A percentile compares a stretch with the other conserved stretches of the same genome.
Evolutionary conservation across 305 asterid genomes (phyloP).

Genomic region (Rubia occidens): DNA sequence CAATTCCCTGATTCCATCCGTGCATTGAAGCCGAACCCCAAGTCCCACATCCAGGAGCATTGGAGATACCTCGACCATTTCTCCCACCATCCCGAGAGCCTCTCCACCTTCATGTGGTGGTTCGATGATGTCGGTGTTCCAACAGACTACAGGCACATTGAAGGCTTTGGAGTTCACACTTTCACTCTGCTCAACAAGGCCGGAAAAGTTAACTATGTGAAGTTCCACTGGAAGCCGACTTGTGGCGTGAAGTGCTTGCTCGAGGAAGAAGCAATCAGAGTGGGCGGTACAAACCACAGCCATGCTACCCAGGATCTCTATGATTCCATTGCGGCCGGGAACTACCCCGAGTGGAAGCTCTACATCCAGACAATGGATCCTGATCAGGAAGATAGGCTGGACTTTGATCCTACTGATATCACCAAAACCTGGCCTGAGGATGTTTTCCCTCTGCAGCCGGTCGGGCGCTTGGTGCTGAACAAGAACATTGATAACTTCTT

Average conservation of each 20-base stretch:
- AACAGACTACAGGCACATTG: constrained; percentile 93
- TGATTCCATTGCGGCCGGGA: constrained; percentile 76
- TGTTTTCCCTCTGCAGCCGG: constrained; percentile 82
- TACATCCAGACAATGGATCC: constrained; percentile 83
- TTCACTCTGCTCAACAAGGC: constrained; percentile 70
- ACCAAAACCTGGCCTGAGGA: constrained; percentile 96
- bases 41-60: constrained; percentile 82
- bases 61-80: constrained; percentile 87
- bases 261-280: constrained; percentile 64
- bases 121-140: constrained; percentile 85
- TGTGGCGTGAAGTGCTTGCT: constrained; percentile 74
- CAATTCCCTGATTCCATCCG: constrained; percentile 84
- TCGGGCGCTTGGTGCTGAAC: constrained; percentile 82
- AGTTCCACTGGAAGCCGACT: constrained; percentile 96
- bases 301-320: constrained; percentile 93
- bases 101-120: constrained; percentile 67
- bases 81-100: constrained; percentile 88
- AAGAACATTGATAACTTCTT: constrained; percentile 90
- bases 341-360: constrained; percentile 94
- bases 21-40: constrained; percentile 85
- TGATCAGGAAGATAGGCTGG: constrained; percentile 65
- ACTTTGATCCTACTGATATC: constrained; percentile 86
- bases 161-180: constrained; percentile 82
- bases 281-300: constrained; percentile 86
- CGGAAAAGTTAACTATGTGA: constrained; percentile 54